Evolutionary conservation across 1,284 basidiomycete genomes (phyloP).

Genomic region (Volvariella volvacea): DNA sequence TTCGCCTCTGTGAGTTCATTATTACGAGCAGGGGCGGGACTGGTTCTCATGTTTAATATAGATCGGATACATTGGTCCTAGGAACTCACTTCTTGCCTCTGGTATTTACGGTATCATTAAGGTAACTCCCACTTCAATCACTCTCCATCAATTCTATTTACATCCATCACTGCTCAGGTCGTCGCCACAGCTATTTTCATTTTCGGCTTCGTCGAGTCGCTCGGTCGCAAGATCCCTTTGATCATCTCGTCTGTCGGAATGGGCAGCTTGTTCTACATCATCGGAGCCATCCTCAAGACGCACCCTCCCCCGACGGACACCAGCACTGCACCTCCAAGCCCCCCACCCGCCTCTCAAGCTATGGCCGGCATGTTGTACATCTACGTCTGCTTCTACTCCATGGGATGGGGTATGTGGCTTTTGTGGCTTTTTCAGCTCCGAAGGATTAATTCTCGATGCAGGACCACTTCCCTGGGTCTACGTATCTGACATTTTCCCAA

Average conservation of each 20-base stretch:
- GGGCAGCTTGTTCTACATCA: conserved; percentile 72
- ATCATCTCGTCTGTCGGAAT: conserved; percentile 75
- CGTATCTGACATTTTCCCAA: conserved; percentile 79
- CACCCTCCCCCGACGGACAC: conserved; percentile 43
- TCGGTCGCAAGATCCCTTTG: conserved; percentile 64
- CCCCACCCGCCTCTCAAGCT: conserved; percentile 50
- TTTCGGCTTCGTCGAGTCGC: conserved; percentile 61
- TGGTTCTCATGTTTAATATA: too few relatives aligned
- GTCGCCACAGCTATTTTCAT: conserved; percentile 53
- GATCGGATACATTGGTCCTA: conserved; percentile 58
- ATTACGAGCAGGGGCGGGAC: too few relatives aligned
- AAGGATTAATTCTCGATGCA: conserved; percentile 9
- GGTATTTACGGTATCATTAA: conserved; percentile 78
- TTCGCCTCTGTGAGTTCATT: conserved; percentile 40
- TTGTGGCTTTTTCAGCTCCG: not conserved
- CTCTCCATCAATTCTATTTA: not conserved
- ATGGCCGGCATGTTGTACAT: conserved; percentile 77
- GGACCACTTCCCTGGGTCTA: conserved; percentile 64
- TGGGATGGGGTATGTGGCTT: conserved; percentile 45
- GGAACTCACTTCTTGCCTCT: conserved; percentile 66
- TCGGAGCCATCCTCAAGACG: conserved; percentile 72
- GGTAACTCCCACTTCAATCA: too few relatives aligned
- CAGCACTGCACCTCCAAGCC: conserved; percentile 30
- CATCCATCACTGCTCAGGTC: too few relatives aligned
- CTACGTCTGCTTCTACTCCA: conserved; percentile 71